Percentiles rank a stretch among this genome's conserved stretches.
Evolutionary conservation across 2,329 filamentous ascomycete genomes (phyloP).

Genomic region (Escovopsis weberi): DNA sequence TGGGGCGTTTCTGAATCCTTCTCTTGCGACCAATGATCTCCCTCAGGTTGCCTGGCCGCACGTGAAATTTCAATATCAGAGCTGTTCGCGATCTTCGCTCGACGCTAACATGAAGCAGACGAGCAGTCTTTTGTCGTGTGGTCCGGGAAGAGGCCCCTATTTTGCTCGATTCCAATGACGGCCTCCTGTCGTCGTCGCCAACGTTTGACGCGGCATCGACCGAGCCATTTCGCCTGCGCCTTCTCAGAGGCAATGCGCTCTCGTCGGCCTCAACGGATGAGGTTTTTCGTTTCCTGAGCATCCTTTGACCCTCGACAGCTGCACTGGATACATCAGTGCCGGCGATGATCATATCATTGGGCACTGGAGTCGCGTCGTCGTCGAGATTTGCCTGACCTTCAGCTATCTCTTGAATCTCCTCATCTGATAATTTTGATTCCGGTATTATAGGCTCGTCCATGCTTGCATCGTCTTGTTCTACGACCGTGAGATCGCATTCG

Average conservation of each 20-base stretch:
- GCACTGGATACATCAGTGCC: constrained; percentile 32
- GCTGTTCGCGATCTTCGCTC: constrained; percentile 22
- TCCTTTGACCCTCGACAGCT: constrained; percentile 59
- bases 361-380: constrained; percentile 46
- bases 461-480: constrained; percentile 11
- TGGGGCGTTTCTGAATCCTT: constrained; percentile 17
- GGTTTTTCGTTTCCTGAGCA: constrained; percentile 72
- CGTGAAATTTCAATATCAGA: constrained; percentile 21
- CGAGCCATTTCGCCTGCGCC: constrained; percentile 34
- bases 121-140: constrained; percentile 37
- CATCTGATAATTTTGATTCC: constrained; percentile 15
- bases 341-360: constrained; percentile 56
- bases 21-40: constrained; percentile 21
- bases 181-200: constrained; percentile 21
- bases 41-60: constrained; percentile 23
- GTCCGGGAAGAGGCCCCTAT: constrained; percentile 35
- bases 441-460: constrained; percentile 10
- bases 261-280: constrained; percentile 54
- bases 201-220: constrained; percentile 25
- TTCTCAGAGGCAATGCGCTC: constrained; percentile 34
- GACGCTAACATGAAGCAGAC: constrained; percentile 26
- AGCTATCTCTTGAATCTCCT: constrained; percentile 45
- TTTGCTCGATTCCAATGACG: constrained; percentile 15
- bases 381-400: constrained; percentile 40
- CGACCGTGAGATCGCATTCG: constrained; percentile 17